phyloP scores from a whole-genome alignment of 2,329 filamentous ascomycete genomes.

The Nannizzia gypsea region DNA sequence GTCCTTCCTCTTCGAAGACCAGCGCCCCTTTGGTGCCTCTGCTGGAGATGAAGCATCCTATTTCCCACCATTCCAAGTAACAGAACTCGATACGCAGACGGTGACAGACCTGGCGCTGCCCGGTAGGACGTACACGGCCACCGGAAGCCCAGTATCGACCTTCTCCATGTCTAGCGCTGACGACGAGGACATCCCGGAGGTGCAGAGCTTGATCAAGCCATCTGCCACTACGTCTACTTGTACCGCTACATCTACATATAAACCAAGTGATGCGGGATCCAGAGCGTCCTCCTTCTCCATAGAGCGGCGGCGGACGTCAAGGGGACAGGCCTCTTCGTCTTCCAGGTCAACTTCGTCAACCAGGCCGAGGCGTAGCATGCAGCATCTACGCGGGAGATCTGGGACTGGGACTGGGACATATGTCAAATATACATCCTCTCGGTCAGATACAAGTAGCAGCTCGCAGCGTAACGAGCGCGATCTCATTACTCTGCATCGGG shows the following conservation, averaged over 20 bases:
- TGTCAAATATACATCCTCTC: slow-evolving; percentile 14
- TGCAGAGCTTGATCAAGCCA: neutral
- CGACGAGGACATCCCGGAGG: slow-evolving; percentile 8
- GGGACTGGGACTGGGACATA: slow-evolving; percentile 24
- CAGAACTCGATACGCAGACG: slow-evolving; percentile 11
- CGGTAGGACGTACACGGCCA: slow-evolving; percentile 5
- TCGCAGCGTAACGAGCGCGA: slow-evolving; percentile 23
- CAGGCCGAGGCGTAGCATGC: slow-evolving; percentile 20
- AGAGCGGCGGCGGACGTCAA: slow-evolving; percentile 25
- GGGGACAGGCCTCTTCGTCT: slow-evolving; percentile 19
- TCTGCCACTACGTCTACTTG: neutral
- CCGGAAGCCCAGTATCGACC: slow-evolving; percentile 8
- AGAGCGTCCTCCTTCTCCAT: slow-evolving; percentile 21
- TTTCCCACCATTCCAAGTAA: slow-evolving; percentile 17
- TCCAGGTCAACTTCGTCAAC: slow-evolving; percentile 16
- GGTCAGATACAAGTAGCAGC: slow-evolving; percentile 3
- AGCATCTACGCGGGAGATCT: slow-evolving; percentile 17
- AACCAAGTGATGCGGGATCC: slow-evolving; percentile 13
- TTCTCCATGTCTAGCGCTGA: slow-evolving; percentile 7
- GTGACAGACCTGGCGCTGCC: slow-evolving; percentile 6
- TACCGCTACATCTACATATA: neutral
- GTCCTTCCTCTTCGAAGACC: slow-evolving; percentile 8
- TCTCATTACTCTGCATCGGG: slow-evolving; percentile 29
- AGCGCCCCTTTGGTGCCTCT: neutral
- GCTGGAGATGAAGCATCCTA: slow-evolving; percentile 12